A percentile compares a stretch with the other conserved stretches of the same genome.
These are phyloP conservation scores for Mucor ambiguus DNA, from an alignment of 371 early-diverging fungal genomes.

Conservation along the genomic window DNA sequence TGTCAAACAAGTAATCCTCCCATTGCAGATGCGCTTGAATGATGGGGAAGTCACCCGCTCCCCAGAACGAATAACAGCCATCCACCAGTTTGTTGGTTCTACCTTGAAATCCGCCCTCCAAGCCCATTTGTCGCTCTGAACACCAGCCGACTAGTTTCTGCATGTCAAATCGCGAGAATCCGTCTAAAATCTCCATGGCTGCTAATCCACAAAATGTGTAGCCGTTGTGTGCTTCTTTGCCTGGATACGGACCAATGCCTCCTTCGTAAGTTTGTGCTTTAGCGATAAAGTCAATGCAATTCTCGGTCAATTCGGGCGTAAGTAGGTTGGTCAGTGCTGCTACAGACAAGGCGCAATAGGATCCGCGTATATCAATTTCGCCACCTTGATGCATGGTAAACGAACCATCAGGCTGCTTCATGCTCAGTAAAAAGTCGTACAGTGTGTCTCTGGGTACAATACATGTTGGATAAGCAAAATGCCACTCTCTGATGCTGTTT, in stretches of 20 bases:
- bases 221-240: conserved; percentile 97
- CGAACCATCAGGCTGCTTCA: conserved; percentile 91
- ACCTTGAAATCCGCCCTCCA: conserved; percentile 97
- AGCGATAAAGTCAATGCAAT: conserved; percentile 74
- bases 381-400: conserved; percentile 92
- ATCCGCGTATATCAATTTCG: conserved; percentile 92
- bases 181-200: conserved; percentile 79
- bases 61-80: conserved; percentile 98
- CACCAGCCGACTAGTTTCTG: conserved; percentile 74
- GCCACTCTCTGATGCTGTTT: neutral
- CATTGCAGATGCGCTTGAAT: conserved; percentile 52
- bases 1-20: conserved; percentile 53
- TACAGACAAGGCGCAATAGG: conserved; percentile 88
- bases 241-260: conserved; percentile 88
- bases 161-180: conserved; percentile 61
- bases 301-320: conserved; percentile 75
- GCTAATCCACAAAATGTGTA: conserved; percentile 96
- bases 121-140: conserved; percentile 75
- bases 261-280: conserved; percentile 94
- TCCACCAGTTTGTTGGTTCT: conserved; percentile 97
- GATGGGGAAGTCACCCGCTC: conserved; percentile 85
- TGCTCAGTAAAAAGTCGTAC: conserved; percentile 71
- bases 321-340: conserved; percentile 80
- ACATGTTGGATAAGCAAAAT: neutral
- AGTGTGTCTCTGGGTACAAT: conserved; percentile 51